A percentile compares a stretch with the other conserved stretches of the same genome.
Conservation (phyloP, 1,284 basidiomycete species). For the Ganoderma resinaceum region DNA sequence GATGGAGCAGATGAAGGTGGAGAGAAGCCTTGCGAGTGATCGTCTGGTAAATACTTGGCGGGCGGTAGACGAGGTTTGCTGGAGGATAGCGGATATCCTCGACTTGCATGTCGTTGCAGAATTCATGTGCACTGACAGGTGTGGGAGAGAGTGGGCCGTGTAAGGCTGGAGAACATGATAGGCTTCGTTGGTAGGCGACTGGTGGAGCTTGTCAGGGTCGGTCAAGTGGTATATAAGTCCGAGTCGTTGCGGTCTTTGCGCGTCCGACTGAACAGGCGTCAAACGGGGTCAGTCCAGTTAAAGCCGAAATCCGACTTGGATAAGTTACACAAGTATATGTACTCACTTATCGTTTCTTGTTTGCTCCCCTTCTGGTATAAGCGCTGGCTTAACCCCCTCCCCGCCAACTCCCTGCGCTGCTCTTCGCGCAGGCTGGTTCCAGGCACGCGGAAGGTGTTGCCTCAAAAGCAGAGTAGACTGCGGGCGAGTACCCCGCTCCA, state of each 20-base stretch:
- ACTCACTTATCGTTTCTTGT: not conserved
- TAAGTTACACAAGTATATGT: no score
- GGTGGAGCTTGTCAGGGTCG: not conserved
- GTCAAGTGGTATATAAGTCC: not conserved
- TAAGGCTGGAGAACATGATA: not conserved
- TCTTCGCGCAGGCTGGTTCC: not conserved
- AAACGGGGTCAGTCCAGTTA: not conserved
- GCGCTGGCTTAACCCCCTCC: constrained; percentile 2
- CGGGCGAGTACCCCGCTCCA: not conserved
- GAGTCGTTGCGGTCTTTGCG: not conserved
- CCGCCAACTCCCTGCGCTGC: not conserved
- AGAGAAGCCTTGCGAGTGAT: constrained; percentile 49
- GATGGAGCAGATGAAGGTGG: constrained; percentile 52
- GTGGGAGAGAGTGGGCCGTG: not conserved
- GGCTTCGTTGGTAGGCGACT: not conserved
- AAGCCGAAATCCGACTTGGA: not conserved
- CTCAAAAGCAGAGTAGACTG: no score
- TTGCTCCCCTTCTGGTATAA: not conserved
- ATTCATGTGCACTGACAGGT: not conserved
- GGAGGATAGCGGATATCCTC: not conserved
- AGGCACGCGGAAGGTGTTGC: not conserved
- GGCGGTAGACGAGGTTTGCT: not conserved
- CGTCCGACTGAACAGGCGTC: not conserved
- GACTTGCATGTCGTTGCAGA: no score
- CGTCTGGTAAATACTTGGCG: constrained; percentile 42